phyloP scores from a whole-genome alignment of 2,329 filamentous ascomycete genomes.

The Tolypocladium ophioglossoides region DNA sequence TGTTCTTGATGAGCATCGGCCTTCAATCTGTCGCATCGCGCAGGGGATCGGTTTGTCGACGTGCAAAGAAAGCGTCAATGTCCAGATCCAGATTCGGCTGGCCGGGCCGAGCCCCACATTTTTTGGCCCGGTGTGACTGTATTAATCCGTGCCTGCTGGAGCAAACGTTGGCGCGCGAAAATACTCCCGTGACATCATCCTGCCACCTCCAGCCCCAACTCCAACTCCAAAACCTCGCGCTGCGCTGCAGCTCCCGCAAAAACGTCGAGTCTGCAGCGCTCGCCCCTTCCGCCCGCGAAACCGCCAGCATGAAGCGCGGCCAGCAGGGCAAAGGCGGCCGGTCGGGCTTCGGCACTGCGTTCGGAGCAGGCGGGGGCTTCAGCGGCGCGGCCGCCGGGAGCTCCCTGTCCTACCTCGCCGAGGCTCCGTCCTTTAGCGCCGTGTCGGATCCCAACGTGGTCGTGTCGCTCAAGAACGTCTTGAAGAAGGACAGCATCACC shows the following conservation, averaged over 20 bases:
- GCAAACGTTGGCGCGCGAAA: background rate
- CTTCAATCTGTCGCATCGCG: too few relatives aligned
- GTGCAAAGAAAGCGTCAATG: background rate
- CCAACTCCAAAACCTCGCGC: background rate
- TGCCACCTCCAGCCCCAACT: background rate
- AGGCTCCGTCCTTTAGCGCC: constrained; percentile 68
- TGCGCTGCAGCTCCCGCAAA: background rate
- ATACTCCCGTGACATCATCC: background rate
- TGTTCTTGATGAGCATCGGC: too few relatives aligned
- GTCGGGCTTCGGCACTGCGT: background rate
- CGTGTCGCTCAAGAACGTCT: constrained; percentile 84
- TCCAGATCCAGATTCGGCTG: background rate
- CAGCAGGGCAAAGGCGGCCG: constrained; percentile 1
- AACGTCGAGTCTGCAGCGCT: background rate
- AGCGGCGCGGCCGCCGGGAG: constrained; percentile 28
- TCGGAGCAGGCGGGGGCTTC: constrained; percentile 13
- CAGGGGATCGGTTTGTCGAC: too few relatives aligned
- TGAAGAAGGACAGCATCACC: constrained; percentile 88
- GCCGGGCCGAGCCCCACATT: background rate
- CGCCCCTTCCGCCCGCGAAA: background rate
- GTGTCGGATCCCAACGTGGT: constrained; percentile 74
- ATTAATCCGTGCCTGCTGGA: background rate
- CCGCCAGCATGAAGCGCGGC: constrained; percentile 1
- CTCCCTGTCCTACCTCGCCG: constrained; percentile 73
- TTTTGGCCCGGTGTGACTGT: background rate